Evolutionary conservation across 257 asterid genomes (phyloP).

Genomic region (Ligustrum vulgare): DNA sequence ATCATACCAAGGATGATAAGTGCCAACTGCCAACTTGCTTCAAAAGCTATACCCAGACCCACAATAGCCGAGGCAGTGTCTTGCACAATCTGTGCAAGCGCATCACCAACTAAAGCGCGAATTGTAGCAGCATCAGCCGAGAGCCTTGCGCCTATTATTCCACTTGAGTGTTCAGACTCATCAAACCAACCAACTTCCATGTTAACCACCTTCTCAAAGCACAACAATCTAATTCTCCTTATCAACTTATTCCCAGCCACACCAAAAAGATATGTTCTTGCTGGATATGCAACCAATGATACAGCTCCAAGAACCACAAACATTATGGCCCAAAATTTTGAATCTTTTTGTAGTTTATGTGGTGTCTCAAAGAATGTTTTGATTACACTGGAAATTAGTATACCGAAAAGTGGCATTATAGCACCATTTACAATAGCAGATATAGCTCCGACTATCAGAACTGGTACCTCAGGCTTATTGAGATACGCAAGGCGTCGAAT

Average conservation of each 20-base stretch:
- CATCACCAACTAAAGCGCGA: conserved; percentile 84
- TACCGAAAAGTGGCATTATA: conserved; percentile 67
- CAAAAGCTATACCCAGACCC: conserved; percentile 67
- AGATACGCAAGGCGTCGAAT: conserved; percentile 57
- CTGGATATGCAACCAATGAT: conserved; percentile 70
- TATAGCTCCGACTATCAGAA: conserved; percentile 47
- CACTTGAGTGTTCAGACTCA: conserved; percentile 75
- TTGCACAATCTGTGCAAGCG: conserved; percentile 83
- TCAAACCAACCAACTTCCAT: conserved; percentile 95
- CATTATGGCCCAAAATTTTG: conserved; percentile 77
- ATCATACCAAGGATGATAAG: conserved; percentile 66
- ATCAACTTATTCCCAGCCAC: conserved; percentile 80
- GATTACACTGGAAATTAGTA: conserved; percentile 58
- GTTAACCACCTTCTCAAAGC: conserved; percentile 81
- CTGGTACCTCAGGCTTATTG: conserved; percentile 77
- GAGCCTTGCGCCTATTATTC: conserved; percentile 80
- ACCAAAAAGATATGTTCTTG: conserved; percentile 74
- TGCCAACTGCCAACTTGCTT: conserved; percentile 77
- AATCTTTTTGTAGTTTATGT: conserved; percentile 49
- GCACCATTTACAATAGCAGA: conserved; percentile 76
- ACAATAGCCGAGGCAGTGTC: conserved; percentile 59
- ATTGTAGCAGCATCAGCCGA: conserved; percentile 82
- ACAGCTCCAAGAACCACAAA: conserved; percentile 63
- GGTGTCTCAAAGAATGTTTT: conserved; percentile 63
- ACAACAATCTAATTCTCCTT: conserved; percentile 67